Base-by-base conservation (phyloP, 2,329 filamentous ascomycete species). In the Ciborinia camelliae region DNA sequence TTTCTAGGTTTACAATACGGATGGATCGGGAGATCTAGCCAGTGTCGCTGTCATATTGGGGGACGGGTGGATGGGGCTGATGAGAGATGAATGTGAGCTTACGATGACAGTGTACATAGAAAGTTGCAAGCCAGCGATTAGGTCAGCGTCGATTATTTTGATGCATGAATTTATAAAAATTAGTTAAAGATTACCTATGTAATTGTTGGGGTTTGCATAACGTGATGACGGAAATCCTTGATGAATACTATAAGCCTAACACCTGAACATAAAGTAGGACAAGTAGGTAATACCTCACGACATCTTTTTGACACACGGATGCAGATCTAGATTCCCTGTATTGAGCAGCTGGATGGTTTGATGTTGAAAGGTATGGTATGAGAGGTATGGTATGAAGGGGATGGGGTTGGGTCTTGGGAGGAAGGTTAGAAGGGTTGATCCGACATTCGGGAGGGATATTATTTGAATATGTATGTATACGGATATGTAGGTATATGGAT, bases 1-100 rank as follows among this genome's bases (percentile, higher is more conserved):
- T 62, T 62, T 53, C 35, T 9, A 43, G 47, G 12, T 45, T 45
- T 57, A 57, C 54, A 45, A 57, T 15, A 45, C 28, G 54, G 54
- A 45, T 57, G 30, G 48, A 51, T 51, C 28, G 2, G 48, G 28
- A 51, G 48, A 51, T 51, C 48, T 51, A 20, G 30, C 48, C 48
- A 30, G 28, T 20, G 26, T 51, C 28, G 32, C 37, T 57, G 39
- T 32, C 54, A 57, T 45, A 57, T 43, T 30, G 53, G 26, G 26
- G 18, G 51, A 8, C 4, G 18, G 26, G 10, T 3, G 41, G 6
- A 43, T 6, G 26, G 1, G 28, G 26, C 10, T 26, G 39, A 30
- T 32, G 54, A 9, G 28, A 54, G 54, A 45, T 57, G 54, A 23
- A 43, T n/a, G 28, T 30, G 37, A 43, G 20, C 43, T 43, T 14